Evolutionary conservation across 2,329 filamentous ascomycete species (phyloP), one percentile per base, ranked within the genome.

Genomic region (Pseudocercospora musae): DNA sequence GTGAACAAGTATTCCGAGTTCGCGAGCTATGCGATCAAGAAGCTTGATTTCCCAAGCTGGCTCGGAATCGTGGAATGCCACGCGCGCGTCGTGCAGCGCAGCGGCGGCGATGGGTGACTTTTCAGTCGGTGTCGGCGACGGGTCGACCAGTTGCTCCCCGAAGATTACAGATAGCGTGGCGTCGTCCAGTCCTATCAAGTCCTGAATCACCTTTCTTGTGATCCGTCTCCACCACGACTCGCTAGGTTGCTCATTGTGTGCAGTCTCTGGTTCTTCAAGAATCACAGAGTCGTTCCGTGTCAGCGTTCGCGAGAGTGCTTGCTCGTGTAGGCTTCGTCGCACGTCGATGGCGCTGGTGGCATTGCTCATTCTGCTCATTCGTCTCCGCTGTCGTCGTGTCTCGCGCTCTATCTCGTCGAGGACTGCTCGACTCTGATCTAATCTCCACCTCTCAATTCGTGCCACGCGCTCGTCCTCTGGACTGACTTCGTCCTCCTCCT

Each of bases 111-210:
- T 64, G 4, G 73, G 73, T 31, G 74, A 75, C 21, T 68, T 65
- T 52, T 73, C 70, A 10, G 70, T 71, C 1, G 73, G 72, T 9
- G 75, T 74, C 2, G 72, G 64, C 7, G 73, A 72, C 37, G 70
- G 59, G 7, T 71, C 71, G 1, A 88, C 87, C 23, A 96, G 78
- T 2, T 85, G 80, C 74, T 97, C 92, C 11, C 95, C 95, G 60
- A 98, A 89, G 8, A 99, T 87, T 55, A 97, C 87, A 0, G 90
- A 90, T 8, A 99, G 83, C 20, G 95, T 81, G 55, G 86, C 85
- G 66, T 97, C 92, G 70, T 98, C 93, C 59, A 99, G 90, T 8
- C 94, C 94, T 74, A 98, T 90, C 48, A 99, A 79, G 73, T 97
- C 92, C 57, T 88, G 86, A 69, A 99, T 92, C 27, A 98, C 89